Evolutionary conservation across 495 filamentous ascomycete species (phyloP).

Genomic region (Bryoglossum gracile): DNA sequence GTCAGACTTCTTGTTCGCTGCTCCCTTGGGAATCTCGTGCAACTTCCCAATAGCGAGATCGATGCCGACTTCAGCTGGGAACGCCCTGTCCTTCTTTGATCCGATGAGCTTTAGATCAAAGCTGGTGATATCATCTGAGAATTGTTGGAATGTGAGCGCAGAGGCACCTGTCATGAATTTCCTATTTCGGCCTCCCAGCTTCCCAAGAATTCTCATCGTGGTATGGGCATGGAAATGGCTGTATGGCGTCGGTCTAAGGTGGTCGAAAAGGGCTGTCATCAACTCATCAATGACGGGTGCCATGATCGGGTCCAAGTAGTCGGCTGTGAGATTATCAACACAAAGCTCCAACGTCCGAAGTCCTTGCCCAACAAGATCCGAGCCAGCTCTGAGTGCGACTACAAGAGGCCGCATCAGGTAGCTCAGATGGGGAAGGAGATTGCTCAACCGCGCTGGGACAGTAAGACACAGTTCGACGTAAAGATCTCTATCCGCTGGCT

Average conservation of each 20-base stretch:
- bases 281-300: constrained; percentile 96
- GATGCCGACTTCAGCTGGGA: constrained; percentile 77
- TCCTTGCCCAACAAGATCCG: constrained; percentile 90
- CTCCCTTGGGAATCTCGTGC: constrained; percentile 61
- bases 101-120: constrained; percentile 86
- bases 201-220: constrained; percentile 96
- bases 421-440: constrained; percentile 92
- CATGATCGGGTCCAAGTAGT: constrained; percentile 99
- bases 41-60: constrained; percentile 84
- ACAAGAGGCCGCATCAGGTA: constrained; percentile 97
- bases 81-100: constrained; percentile 76
- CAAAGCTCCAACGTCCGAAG: constrained; percentile 91
- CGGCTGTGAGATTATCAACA: constrained; percentile 95
- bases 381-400: constrained; percentile 83
- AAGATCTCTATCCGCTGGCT: constrained; percentile 83
- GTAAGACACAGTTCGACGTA: constrained; percentile 96
- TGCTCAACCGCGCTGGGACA: constrained; percentile 89
- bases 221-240: constrained; percentile 96
- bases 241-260: constrained; percentile 84
- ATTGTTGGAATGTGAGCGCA: constrained; percentile 70
- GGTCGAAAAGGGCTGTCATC: constrained; percentile 94
- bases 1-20: constrained; percentile 65
- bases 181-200: constrained; percentile 89
- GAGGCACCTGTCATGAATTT: constrained; percentile 90
- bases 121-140: constrained; percentile 76